Conservation (phyloP, 1,284 basidiomycete species). For the Meira nashicola region DNA sequence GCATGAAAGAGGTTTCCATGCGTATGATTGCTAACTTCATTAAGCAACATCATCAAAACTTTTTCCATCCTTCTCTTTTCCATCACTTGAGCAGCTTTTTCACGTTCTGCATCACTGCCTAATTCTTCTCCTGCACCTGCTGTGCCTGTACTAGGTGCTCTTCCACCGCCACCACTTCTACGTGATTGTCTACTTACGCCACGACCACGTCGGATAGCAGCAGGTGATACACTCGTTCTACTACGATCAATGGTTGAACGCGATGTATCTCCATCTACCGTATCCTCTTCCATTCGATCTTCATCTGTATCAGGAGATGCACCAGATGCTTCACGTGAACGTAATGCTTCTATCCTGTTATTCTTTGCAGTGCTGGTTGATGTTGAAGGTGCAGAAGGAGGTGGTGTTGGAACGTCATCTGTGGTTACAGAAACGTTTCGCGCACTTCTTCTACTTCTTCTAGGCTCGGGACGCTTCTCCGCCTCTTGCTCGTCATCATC, state of each 20-base stretch:
- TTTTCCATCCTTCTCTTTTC: slow-evolving; percentile 37
- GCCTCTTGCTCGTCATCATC: slow-evolving; percentile 1
- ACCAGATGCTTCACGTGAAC: slow-evolving; percentile 8
- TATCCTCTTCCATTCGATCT: not conserved
- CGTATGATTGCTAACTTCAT: slow-evolving; percentile 47
- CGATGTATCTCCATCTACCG: not conserved
- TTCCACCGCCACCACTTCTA: slow-evolving; percentile 6
- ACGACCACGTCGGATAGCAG: not conserved
- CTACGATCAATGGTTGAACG: slow-evolving; percentile 1
- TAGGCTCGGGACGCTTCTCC: slow-evolving; percentile 3
- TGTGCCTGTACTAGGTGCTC: not conserved
- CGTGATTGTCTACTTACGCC: not conserved
- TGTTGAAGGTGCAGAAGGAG: not conserved
- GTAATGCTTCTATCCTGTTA: not conserved
- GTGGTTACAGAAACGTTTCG: not conserved
- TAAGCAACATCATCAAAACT: slow-evolving; percentile 42
- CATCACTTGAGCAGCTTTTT: not conserved
- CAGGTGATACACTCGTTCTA: slow-evolving; percentile 1
- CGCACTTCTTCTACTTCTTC: slow-evolving; percentile 2
- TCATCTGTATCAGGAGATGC: not conserved
- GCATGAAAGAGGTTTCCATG: slow-evolving; percentile 49
- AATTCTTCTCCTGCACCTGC: not conserved
- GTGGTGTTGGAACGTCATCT: not conserved
- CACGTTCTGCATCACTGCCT: not conserved
- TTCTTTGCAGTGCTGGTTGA: not conserved